Percentiles rank a stretch among this genome's conserved stretches.
These are phyloP conservation scores for Microsporum audouinii DNA, from an alignment of 2,329 filamentous ascomycete species.

Conservation along the genomic window DNA sequence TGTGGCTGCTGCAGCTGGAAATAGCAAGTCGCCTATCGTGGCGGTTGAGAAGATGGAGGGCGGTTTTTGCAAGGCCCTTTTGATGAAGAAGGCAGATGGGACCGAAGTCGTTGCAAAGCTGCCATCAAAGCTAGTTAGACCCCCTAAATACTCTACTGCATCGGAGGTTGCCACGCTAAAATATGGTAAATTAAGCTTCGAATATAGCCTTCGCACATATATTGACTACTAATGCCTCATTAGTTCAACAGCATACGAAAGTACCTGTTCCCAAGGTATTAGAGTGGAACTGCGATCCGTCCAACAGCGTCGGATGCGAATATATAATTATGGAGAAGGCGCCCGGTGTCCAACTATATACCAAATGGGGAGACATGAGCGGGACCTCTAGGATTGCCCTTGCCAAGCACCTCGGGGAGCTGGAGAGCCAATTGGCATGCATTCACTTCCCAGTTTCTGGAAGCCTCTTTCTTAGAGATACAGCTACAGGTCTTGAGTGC, in stretches of 20 bases:
- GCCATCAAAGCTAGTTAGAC: not conserved
- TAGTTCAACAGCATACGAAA: slow-evolving; percentile 5
- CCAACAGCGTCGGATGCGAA: slow-evolving; percentile 13
- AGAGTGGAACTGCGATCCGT: slow-evolving; percentile 10
- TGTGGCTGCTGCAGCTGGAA: slow-evolving; percentile 12
- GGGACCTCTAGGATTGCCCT: slow-evolving; percentile 2
- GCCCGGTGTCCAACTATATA: slow-evolving; percentile 16
- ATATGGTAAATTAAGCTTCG: not conserved
- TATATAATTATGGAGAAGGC: slow-evolving; percentile 18
- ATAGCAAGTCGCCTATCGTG: slow-evolving; percentile 11
- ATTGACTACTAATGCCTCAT: not conserved
- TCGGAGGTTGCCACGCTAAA: slow-evolving; percentile 17
- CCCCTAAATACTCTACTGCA: not conserved
- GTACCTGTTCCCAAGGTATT: slow-evolving; percentile 13
- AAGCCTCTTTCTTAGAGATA: slow-evolving; percentile 25
- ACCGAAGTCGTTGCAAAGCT: slow-evolving; percentile 6
- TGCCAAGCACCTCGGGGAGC: not conserved
- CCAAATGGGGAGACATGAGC: slow-evolving; percentile 18
- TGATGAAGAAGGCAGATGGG: slow-evolving; percentile 5
- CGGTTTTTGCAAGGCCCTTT: slow-evolving; percentile 1
- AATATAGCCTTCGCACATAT: not conserved
- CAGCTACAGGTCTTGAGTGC: slow-evolving; percentile 8
- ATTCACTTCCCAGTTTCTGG: slow-evolving; percentile 6
- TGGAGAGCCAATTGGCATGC: slow-evolving; percentile 1
- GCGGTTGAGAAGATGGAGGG: slow-evolving; percentile 14